These are phyloP conservation scores for Penicillium goetzii DNA, from an alignment of 495 filamentous ascomycete species.

Conservation along the genomic window DNA sequence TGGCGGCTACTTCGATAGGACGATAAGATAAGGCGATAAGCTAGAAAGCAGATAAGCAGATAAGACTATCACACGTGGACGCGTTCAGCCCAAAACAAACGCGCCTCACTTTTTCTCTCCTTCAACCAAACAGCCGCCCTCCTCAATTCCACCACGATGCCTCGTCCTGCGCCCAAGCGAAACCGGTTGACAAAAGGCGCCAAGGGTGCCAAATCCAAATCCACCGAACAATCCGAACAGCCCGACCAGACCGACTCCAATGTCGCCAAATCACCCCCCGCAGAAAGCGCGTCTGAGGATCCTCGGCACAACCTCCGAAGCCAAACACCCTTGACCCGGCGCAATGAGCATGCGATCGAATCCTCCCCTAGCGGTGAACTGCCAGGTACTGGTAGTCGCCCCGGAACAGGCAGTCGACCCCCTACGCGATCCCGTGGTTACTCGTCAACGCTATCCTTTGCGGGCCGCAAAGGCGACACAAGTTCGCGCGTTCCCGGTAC, in stretches of 20 bases:
- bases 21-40: background rate
- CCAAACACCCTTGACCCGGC: conserved; percentile 42
- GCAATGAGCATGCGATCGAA: conserved; percentile 44
- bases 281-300: conserved; percentile 27
- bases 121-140: background rate
- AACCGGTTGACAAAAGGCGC: conserved; percentile 36
- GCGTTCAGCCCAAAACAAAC: conserved; percentile 30
- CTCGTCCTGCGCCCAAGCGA: conserved; percentile 48
- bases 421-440: conserved; percentile 53
- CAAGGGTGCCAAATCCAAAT: conserved; percentile 11
- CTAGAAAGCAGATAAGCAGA: conserved; percentile 6
- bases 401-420: conserved; percentile 48
- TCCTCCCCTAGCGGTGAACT: conserved; percentile 45
- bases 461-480: conserved; percentile 46
- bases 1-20: background rate
- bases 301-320: conserved; percentile 32
- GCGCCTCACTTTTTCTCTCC: conserved; percentile 4
- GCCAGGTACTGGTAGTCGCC: conserved; percentile 41
- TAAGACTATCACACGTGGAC: conserved; percentile 25
- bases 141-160: conserved; percentile 33
- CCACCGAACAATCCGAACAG: conserved; percentile 11
- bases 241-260: conserved; percentile 16
- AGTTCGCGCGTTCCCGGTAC: conserved; percentile 50
- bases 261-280: conserved; percentile 16
- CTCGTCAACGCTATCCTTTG: conserved; percentile 49